These are phyloP conservation scores for Xylaria sp. DNA, from an alignment of 2,329 filamentous ascomycete genomes.

Conservation along the genomic window DNA sequence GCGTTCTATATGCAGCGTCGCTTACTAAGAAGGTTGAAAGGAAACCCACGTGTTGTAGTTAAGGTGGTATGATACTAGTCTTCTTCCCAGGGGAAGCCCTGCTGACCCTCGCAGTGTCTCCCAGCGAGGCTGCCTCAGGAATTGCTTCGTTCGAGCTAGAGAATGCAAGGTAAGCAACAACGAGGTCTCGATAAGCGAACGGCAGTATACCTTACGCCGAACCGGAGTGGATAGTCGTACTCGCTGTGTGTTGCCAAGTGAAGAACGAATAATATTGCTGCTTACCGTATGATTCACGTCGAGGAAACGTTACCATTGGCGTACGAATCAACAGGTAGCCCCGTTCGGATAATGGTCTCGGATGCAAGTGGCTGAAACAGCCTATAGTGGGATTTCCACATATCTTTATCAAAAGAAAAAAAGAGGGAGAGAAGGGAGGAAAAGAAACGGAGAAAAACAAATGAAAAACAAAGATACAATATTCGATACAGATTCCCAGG, in stretches of 20 bases:
- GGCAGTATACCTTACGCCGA: neutral
- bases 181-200: neutral
- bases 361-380: neutral
- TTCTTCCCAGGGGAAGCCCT: neutral
- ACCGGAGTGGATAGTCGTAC: too few relatives aligned
- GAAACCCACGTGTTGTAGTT: neutral
- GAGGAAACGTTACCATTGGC: neutral
- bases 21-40: neutral
- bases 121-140: neutral
- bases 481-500: too few relatives aligned
- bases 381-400: neutral
- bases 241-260: neutral
- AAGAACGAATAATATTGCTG: neutral
- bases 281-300: too few relatives aligned
- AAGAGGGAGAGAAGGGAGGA: too few relatives aligned
- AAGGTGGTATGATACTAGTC: neutral
- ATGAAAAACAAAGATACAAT: too few relatives aligned
- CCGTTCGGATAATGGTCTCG: neutral
- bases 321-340: neutral
- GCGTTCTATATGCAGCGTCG: neutral
- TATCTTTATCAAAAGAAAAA: neutral
- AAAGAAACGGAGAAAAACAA: too few relatives aligned
- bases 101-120: neutral
- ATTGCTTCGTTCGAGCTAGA: neutral
- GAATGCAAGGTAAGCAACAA: neutral